Evolutionary conservation across 345 rosid species (phyloP).

Genomic region (Trapa incisa): DNA sequence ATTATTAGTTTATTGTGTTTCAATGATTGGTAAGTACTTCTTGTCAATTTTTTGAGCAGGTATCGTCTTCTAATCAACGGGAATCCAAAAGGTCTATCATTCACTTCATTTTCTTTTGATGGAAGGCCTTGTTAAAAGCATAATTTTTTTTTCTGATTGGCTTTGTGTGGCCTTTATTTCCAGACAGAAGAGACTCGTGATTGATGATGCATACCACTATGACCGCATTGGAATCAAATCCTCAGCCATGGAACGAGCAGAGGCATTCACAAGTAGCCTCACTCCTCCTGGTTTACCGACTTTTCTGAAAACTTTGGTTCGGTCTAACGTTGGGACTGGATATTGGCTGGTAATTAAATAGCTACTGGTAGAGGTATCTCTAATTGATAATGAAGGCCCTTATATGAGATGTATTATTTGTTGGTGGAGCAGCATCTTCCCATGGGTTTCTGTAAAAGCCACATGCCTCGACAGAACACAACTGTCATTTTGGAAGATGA

Average conservation of each 20-base stretch:
- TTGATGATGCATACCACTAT: constrained; percentile 12
- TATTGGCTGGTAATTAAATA: constrained; percentile 43
- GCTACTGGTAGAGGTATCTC: not conserved
- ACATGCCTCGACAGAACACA: constrained; percentile 27
- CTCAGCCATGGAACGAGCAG: constrained; percentile 31
- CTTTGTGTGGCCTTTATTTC: not conserved
- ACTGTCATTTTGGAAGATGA: constrained; percentile 41
- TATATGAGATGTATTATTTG: constrained; percentile 1
- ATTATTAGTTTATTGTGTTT: not conserved
- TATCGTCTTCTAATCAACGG: not conserved
- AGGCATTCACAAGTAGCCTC: constrained; percentile 38
- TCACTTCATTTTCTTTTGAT: not conserved
- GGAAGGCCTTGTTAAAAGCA: not conserved
- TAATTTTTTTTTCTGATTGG: not conserved
- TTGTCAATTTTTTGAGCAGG: not conserved
- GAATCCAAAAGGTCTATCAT: constrained; percentile 1
- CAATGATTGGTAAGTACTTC: not conserved
- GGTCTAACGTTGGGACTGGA: constrained; percentile 46
- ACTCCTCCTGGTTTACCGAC: constrained; percentile 32
- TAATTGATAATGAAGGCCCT: not conserved
- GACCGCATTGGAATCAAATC: constrained; percentile 14
- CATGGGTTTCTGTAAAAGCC: constrained; percentile 15
- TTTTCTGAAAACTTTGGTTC: constrained; percentile 45
- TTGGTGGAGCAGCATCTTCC: constrained; percentile 25
- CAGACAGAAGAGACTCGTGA: constrained; percentile 23